Base-by-base conservation (phyloP, 2,329 filamentous ascomycete genomes). In the Cadophora luteo-olivacea region DNA sequence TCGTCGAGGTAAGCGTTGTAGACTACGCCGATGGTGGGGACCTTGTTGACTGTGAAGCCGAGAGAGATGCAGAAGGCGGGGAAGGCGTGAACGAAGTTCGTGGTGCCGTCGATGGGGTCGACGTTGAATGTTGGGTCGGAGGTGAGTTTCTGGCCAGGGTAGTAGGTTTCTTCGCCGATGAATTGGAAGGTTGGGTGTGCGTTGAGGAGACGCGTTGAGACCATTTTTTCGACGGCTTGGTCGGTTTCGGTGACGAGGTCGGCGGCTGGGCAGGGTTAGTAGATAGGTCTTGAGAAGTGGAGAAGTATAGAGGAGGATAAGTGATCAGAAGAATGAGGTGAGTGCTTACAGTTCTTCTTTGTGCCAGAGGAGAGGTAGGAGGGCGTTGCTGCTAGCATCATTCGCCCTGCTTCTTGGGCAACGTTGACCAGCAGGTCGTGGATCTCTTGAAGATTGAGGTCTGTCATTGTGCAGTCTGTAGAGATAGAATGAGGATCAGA, bases 81-180 rank as follows among this genome's bases (percentile, higher is more conserved):
- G 80, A 92, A 91, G 24, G 86, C 86, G 80, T 94, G 92, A 58
- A 94, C 86, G 76, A 95, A 94, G 84, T 94, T 94, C 62, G 90
- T 93, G 7, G 88, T 94, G 76, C 91, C 92, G 80, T 95, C 92
- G 74, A 95, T 94, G 55, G 92, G 92, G 78, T 95, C 92, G 72
- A 92, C 89, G 76, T 94, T 86, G 80, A 94, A 94, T 54, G 92
- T 95, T 1, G 92, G 92, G 19, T 85, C 85, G 36, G 84, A 79
- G 0, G 88, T 90, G 58, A 95, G 82, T 54, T 80, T 81, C 69
- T 84, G 81, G 74, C 91, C 91, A 0, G 90, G 86, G 71, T 88
- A 83, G 82, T 93, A 91, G 33, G 91, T 93, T 80, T 95, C 92
- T 77, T 93, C 91, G 77, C 91, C 91, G 78, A 93, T 88, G 79